Evolutionary conservation across 345 rosid species (phyloP).

Genomic region (Microthlaspi erraticum): DNA sequence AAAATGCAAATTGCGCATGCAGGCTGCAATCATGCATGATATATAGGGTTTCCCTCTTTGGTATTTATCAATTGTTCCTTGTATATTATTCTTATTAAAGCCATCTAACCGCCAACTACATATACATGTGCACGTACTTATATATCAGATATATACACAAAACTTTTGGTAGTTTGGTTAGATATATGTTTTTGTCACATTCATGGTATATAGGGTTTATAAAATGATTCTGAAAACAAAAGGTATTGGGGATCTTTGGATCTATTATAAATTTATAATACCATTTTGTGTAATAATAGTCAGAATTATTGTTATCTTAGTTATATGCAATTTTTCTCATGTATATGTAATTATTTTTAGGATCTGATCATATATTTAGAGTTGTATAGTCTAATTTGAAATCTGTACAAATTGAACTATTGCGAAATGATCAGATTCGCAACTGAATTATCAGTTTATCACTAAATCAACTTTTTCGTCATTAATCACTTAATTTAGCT

Average conservation of each 20-base stretch:
- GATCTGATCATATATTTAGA: not conserved
- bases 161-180: constrained; percentile 10
- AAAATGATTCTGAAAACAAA: too few relatives aligned
- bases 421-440: not conserved
- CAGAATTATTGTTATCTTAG: not conserved
- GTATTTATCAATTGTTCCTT: constrained; percentile 18
- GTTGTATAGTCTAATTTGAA: not conserved
- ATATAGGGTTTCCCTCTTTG: constrained; percentile 45
- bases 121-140: constrained; percentile 18
- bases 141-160: not conserved
- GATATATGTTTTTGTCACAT: not conserved
- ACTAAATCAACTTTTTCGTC: not conserved
- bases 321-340: not conserved
- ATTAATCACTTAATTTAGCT: not conserved
- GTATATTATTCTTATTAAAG: constrained; percentile 27
- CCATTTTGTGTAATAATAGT: not conserved
- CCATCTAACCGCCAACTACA: constrained; percentile 40
- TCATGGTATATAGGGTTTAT: too few relatives aligned
- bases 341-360: not conserved
- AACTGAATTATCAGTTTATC: not conserved
- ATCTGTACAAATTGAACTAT: too few relatives aligned
- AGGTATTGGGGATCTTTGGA: too few relatives aligned
- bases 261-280: too few relatives aligned
- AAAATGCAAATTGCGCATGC: constrained; percentile 45
- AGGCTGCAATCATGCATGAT: constrained; percentile 43